Percentiles rank a stretch among this genome's conserved stretches.
These are phyloP conservation scores for Mortierella sp. DNA, from an alignment of 371 early-diverging fungal species.

Conservation along the genomic window DNA sequence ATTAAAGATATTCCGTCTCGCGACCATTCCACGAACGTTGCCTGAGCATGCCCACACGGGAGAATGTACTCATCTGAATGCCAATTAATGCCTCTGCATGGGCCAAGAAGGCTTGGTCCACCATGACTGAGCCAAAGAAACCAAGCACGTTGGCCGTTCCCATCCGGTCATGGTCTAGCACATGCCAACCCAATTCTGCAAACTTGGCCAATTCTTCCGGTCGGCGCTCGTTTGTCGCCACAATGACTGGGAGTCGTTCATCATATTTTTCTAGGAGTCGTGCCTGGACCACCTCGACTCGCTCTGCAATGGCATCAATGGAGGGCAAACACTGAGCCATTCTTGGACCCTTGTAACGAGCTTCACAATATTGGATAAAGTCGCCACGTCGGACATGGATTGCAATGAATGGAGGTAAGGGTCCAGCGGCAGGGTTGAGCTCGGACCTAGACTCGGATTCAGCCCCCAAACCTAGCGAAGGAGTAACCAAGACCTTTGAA, in stretches of 20 bases:
- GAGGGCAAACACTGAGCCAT: background rate
- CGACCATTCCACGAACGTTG: background rate
- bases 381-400: conserved; percentile 2
- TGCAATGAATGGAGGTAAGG: background rate
- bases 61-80: background rate
- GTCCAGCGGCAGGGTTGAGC: no score
- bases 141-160: background rate
- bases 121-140: background rate
- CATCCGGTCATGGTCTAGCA: background rate
- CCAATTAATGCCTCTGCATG: background rate
- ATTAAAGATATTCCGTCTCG: background rate
- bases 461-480: background rate
- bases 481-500: no score
- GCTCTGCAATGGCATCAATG: background rate
- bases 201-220: background rate
- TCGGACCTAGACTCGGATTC: background rate
- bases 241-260: background rate
- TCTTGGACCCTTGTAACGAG: background rate
- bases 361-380: background rate
- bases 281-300: background rate
- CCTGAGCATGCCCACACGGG: background rate
- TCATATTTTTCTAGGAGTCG: background rate
- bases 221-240: conserved; percentile 1
- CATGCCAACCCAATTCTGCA: background rate
- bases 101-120: background rate